Evolutionary conservation across 2,329 filamentous ascomycete genomes (phyloP).

Genomic region (Pseudogymnoascus sp.): DNA sequence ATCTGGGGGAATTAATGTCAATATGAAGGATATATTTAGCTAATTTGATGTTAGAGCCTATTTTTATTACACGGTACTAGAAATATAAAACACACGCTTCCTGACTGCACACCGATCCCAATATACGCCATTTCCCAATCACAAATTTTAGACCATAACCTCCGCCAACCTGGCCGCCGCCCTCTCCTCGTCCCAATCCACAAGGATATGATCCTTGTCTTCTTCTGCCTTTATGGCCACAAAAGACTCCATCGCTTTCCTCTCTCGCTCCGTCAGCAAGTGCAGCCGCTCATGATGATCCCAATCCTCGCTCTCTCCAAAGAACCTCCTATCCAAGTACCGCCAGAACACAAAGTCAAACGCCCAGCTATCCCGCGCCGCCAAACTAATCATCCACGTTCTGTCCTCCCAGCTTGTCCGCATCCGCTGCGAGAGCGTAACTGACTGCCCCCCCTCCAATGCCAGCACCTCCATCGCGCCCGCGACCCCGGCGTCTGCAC

Average conservation of each 20-base stretch:
- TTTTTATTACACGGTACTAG: background rate
- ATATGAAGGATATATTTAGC: background rate
- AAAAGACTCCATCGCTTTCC: constrained; percentile 23
- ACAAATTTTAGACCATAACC: constrained; percentile 11
- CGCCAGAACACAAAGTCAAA: constrained; percentile 34
- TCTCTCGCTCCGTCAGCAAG: constrained; percentile 23
- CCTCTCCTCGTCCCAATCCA: constrained; percentile 22
- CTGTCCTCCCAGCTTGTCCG: constrained; percentile 28
- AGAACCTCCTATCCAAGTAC: constrained; percentile 29
- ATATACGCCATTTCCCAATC: background rate
- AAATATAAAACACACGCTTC: background rate
- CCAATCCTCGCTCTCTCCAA: constrained; percentile 21
- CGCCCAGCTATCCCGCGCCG: constrained; percentile 30
- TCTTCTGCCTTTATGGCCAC: constrained; percentile 27
- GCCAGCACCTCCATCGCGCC: background rate
- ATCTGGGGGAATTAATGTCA: background rate
- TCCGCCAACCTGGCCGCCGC: constrained; percentile 16
- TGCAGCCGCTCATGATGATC: background rate
- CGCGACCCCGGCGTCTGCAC: background rate
- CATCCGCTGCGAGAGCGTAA: constrained; percentile 27
- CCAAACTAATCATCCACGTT: constrained; percentile 28
- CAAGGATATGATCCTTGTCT: constrained; percentile 18
- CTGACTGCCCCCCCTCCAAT: background rate
- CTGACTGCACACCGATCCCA: background rate
- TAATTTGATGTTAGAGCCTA: background rate